phyloP scores from a whole-genome alignment of 371 early-diverging fungal genomes.

The Mortierella sp. region DNA sequence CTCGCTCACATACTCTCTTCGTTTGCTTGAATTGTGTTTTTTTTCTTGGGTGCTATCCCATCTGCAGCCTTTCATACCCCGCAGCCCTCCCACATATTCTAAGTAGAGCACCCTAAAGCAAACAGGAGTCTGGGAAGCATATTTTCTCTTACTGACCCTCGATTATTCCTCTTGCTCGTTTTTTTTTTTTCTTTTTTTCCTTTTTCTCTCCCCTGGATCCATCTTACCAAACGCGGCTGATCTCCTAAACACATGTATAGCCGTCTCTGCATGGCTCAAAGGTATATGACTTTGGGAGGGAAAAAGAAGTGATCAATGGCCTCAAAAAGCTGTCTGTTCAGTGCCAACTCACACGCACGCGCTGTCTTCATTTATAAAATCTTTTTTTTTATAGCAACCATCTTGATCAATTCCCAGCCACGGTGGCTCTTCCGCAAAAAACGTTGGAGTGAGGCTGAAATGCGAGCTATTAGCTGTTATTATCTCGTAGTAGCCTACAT shows the following conservation, averaged over 20 bases:
- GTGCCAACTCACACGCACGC: background rate
- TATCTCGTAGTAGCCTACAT: conserved; percentile 52
- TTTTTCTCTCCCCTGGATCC: background rate
- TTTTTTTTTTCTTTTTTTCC: background rate
- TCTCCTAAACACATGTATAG: conserved; percentile 8
- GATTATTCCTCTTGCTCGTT: background rate
- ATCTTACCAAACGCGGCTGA: no score
- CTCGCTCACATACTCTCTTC: no score
- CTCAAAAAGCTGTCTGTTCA: no score
- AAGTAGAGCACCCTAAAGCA: no score
- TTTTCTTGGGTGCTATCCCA: no score
- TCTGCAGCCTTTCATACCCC: no score
- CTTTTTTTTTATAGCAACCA: conserved; percentile 28
- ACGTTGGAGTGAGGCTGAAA: conserved; percentile 52
- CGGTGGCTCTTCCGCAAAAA: conserved; percentile 54
- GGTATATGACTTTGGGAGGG: conserved; percentile 13
- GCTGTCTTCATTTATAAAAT: background rate
- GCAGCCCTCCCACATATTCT: no score
- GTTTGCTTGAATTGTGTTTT: no score
- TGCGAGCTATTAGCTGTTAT: conserved; percentile 52
- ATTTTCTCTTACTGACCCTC: background rate
- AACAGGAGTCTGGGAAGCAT: no score
- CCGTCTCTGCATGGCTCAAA: conserved; percentile 53
- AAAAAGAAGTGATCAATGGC: background rate
- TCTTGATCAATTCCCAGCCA: conserved; percentile 52